Base-by-base conservation (phyloP, 2,329 filamentous ascomycete genomes). In the Mycosphaerella sp. region DNA sequence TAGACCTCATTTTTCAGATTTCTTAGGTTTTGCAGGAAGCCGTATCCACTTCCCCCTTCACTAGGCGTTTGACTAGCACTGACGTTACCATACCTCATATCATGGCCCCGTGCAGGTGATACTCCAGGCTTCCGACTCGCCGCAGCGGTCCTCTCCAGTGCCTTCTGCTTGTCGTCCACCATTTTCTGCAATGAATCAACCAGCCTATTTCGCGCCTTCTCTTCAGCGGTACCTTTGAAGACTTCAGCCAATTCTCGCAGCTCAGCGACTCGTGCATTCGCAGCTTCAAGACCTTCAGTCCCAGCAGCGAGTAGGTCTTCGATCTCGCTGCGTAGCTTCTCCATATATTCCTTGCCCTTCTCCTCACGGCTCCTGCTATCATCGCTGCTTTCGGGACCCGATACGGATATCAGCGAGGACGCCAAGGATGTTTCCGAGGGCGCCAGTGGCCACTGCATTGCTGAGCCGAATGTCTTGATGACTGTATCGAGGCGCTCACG, bases 191-290 rank as follows among this genome's bases (percentile, higher is more conserved):
- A 70, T 48, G 80, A 79, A 60, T 97, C 92, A 14, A 98, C 84
- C 67, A 96, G 90, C 65, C 82, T 87, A 8, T 74, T 74, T 50
- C 93, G 78, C 5, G 89, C 89, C 72, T 88, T 95, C 70, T 97
- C 93, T 73, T 98, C 93, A 0, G 88, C 86, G 2, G 93, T 96
- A n/a, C 90, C 90, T 69, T 87, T 92, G 91, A 93, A 98, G 21
- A 98, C 84, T n/a, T 74, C 74, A 3, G 83, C 82, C 59, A 97
- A 73, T 58, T 84, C 80, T 65, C 89, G 85, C 53, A 97, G 77
- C 66, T 87, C 83, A 65, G 89, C 85, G 11, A 97, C 84, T 43
- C 88, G 78, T 52, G 79, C 78, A 10, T 81, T 81, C 0, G 93
- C 93, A 54, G 84, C 83, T 59, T 88, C 84, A 7, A 93, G 76